Evolutionary conservation across 192 early-diverging fungal genomes (phyloP), one percentile per base, ranked within the genome.

Genomic region (Kappamyces sp.): DNA sequence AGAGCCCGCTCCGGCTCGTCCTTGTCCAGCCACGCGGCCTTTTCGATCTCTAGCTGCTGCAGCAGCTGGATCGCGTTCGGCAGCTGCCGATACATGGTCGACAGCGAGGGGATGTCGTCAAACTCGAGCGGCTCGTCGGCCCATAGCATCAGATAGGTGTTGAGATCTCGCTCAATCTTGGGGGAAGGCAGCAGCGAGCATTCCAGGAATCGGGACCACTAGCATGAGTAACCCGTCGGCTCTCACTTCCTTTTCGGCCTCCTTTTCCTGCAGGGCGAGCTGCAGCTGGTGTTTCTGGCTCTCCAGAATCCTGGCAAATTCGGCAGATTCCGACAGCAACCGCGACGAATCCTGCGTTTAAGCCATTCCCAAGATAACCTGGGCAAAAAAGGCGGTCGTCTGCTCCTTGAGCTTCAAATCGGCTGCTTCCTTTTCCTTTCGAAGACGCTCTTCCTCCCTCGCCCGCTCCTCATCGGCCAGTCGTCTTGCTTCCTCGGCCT

Each of bases 121-220:
- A 52, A 52, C 2, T 64, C 49, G 5, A 66, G 38, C 2, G 61
- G 9, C 33, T 74, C 71, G 34, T 69, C 69, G 31, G 55, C 58
- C 78, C 68, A 75, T 31, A 74, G 44, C 40, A 52, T 48, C 39
- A 81, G 59, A 59, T 70, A 78, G 7, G 78, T 71, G 55, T 75
- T 75, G 3, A 81, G 13, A 51, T 77, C 75, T 2, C 65, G 58
- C 52, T 81, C 75, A 60, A 62, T 68, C 13, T 61, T 49, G 2
- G 78, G 75, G 46, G 72, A 61, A 2, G 78, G 78, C 53, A 81
- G 52, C 33, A 33, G 47, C 46, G 65, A 69, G 65, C 78, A 81
- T 61, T 71, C 66, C 23, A 81, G n/a, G 48, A 68, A 78, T 37
- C 44, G 48, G n/a, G 66, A 57, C 78, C 78, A 81, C 76, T 78